Evolutionary conservation across 2,329 filamentous ascomycete genomes (phyloP).

Genomic region (Xylaria sp.): DNA sequence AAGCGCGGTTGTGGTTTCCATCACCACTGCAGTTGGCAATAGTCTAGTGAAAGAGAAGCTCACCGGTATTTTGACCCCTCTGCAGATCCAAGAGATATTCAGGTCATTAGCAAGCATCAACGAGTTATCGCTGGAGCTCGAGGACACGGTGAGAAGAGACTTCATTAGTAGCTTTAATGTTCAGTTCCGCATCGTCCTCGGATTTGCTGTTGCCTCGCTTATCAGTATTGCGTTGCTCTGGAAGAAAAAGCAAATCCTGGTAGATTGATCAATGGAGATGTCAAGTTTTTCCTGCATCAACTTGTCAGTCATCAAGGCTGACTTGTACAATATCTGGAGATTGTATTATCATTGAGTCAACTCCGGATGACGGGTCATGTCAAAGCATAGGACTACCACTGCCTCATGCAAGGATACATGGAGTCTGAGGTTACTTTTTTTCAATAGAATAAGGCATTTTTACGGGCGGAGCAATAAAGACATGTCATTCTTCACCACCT

Average conservation of each 20-base stretch:
- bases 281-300: too few species aligned
- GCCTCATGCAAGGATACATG: too few species aligned
- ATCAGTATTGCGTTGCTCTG: slow-evolving; percentile 26
- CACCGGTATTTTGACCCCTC: slow-evolving; percentile 4
- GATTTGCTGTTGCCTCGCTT: slow-evolving; percentile 24
- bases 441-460: too few species aligned
- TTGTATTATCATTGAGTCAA: too few species aligned
- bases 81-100: slow-evolving; percentile 24
- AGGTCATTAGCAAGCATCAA: slow-evolving; percentile 24
- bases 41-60: slow-evolving; percentile 15
- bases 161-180: slow-evolving; percentile 27
- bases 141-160: slow-evolving; percentile 12
- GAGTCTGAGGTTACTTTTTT: too few species aligned
- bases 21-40: slow-evolving; percentile 30
- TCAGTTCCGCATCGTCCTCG: slow-evolving; percentile 28
- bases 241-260: slow-evolving; percentile 20
- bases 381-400: too few species aligned
- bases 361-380: too few species aligned
- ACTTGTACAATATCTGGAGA: too few species aligned
- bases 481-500: too few species aligned
- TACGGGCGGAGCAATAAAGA: too few species aligned
- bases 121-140: not conserved
- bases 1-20: slow-evolving; percentile 25
- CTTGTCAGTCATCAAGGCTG: too few species aligned
- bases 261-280: too few species aligned